phyloP scores from a whole-genome alignment of 1,284 basidiomycete species.

The Phylloboletellus chloephorus region DNA sequence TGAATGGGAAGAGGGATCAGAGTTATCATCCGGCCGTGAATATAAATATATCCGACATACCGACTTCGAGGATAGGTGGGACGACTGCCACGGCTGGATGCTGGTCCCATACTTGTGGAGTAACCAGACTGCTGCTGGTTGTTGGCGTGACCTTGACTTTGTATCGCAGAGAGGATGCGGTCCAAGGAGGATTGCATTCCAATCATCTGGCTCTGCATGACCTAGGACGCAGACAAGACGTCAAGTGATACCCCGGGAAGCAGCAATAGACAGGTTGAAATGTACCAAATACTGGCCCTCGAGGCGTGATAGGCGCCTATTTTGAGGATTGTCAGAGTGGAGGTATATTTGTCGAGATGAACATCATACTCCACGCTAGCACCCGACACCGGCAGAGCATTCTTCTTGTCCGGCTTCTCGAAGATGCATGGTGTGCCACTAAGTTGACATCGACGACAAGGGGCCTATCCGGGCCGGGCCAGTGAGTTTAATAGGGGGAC shows the following conservation, averaged over 20 bases:
- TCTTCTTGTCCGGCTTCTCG: constrained; percentile 89
- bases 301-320: constrained; percentile 71
- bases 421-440: constrained; percentile 84
- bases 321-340: constrained; percentile 21
- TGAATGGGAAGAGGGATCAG: constrained; percentile 12
- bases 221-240: constrained; percentile 32
- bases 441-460: constrained; percentile 84
- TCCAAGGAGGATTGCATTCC: constrained; percentile 83
- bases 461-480: constrained; percentile 63
- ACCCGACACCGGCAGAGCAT: constrained; percentile 49
- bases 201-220: constrained; percentile 88
- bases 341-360: constrained; percentile 8
- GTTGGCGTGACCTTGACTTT: constrained; percentile 42
- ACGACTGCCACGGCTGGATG: constrained; percentile 21
- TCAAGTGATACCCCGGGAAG: constrained; percentile 53
- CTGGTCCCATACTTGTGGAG: constrained; percentile 16
- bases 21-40: constrained; percentile 4
- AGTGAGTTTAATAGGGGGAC: constrained; percentile 38
- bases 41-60: constrained; percentile 22
- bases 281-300: constrained; percentile 77
- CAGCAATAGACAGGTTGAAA: constrained; percentile 6
- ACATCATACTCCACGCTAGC: constrained; percentile 67
- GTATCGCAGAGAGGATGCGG: constrained; percentile 67
- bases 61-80: constrained; percentile 34
- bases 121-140: constrained; percentile 33